Evolutionary conservation across 2,329 filamentous ascomycete genomes (phyloP).

Genomic region (Pseudocercospora crystallina): DNA sequence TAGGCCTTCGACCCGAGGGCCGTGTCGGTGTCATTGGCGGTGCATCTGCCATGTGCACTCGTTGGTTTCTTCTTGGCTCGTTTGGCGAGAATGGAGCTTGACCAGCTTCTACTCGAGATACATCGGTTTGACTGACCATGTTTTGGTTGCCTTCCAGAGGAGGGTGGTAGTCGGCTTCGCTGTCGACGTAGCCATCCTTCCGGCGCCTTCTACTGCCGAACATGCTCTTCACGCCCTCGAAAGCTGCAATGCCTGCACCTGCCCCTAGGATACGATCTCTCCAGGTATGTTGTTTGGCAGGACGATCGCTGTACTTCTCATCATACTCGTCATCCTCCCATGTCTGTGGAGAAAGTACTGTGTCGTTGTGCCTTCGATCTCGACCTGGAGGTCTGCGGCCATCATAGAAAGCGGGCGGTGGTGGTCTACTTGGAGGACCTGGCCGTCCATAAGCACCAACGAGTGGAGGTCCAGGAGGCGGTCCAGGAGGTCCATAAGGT

Average conservation of each 20-base stretch:
- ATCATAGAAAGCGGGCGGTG: slow-evolving; percentile 11
- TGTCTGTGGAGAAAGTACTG: slow-evolving; percentile 27
- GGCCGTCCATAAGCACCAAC: background rate
- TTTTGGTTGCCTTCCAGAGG: slow-evolving; percentile 47
- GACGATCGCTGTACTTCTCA: slow-evolving; percentile 42
- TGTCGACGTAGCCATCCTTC: slow-evolving; percentile 54
- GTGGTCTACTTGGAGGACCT: slow-evolving; percentile 9
- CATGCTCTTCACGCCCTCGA: slow-evolving; percentile 51
- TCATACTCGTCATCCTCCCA: slow-evolving; percentile 30
- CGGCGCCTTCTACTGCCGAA: slow-evolving; percentile 53
- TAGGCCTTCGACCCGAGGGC: slow-evolving; percentile 41
- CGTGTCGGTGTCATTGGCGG: slow-evolving; percentile 38
- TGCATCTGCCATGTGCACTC: slow-evolving; percentile 18
- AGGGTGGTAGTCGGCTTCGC: slow-evolving; percentile 45
- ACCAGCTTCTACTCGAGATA: slow-evolving; percentile 55
- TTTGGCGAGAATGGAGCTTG: slow-evolving; percentile 51
- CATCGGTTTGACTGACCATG: slow-evolving; percentile 47
- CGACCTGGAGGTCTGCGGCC: slow-evolving; percentile 11
- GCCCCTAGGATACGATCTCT: slow-evolving; percentile 47
- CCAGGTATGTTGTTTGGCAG: slow-evolving; percentile 38
- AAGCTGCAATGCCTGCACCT: slow-evolving; percentile 45
- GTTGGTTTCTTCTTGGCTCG: slow-evolving; percentile 19
- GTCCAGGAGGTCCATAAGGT: slow-evolving; percentile 11
- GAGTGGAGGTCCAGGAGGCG: slow-evolving; percentile 1
- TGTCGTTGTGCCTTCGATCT: slow-evolving; percentile 16